A percentile compares a stretch with the other conserved stretches of the same genome.
phyloP scores from a whole-genome alignment of 148 eudicot genomes.

The Agrostemma githago region DNA sequence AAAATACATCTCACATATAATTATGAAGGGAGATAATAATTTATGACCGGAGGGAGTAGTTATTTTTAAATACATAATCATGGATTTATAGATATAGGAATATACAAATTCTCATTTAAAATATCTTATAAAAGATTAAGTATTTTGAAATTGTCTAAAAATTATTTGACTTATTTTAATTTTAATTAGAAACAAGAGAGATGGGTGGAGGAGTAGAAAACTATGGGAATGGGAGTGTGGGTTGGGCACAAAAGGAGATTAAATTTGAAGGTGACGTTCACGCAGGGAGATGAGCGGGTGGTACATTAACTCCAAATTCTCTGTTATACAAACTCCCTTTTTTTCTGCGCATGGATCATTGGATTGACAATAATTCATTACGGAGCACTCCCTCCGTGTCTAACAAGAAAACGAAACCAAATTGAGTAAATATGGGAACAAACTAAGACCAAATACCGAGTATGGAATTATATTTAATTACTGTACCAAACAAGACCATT shows the following conservation, averaged over 20 bases:
- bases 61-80: too few relatives aligned
- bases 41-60: too few relatives aligned
- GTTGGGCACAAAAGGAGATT: constrained; percentile 1
- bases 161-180: too few relatives aligned
- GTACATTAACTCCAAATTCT: not conserved
- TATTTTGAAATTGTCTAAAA: too few relatives aligned
- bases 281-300: constrained; percentile 22
- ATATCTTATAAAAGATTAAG: too few relatives aligned
- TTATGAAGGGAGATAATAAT: too few relatives aligned
- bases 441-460: not conserved
- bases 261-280: constrained; percentile 25
- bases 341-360: constrained; percentile 9
- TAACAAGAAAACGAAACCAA: not conserved
- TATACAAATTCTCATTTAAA: too few relatives aligned
- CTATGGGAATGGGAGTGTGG: too few relatives aligned
- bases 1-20: too few relatives aligned
- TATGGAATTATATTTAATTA: too few relatives aligned
- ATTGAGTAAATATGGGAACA: not conserved
- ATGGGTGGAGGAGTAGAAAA: not conserved
- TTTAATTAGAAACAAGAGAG: too few relatives aligned
- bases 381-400: not conserved
- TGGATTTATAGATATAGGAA: too few relatives aligned
- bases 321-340: constrained; percentile 1
- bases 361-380: not conserved
- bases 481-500: constrained; percentile 1